Conservation (phyloP, 1,139 yeast species). For the Yamadazyma dendronema region DNA sequence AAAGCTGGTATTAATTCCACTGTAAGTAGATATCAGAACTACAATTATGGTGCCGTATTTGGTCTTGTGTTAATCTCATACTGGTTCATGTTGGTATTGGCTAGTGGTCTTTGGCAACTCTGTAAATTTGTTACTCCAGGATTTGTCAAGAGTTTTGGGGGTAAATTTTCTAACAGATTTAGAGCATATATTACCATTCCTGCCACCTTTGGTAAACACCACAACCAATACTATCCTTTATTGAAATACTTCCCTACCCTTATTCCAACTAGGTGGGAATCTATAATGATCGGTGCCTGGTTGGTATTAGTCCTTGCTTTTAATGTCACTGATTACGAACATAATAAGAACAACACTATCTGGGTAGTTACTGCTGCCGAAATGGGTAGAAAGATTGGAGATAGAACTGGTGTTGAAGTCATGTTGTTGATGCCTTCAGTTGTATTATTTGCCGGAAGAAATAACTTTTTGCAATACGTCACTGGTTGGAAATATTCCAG, state of each 20-base stretch:
- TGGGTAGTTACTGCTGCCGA: constrained; percentile 35
- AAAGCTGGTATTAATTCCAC: constrained; percentile 36
- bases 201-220: constrained; percentile 42
- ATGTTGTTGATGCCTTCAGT: constrained; percentile 50
- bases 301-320: constrained; percentile 48
- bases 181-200: constrained; percentile 49
- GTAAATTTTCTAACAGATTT: constrained; percentile 30
- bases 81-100: constrained; percentile 42
- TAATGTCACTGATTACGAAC: constrained; percentile 38
- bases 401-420: constrained; percentile 56
- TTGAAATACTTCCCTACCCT: constrained; percentile 31
- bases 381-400: constrained; percentile 55
- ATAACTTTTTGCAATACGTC: too few species aligned
- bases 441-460: constrained; percentile 62
- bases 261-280: constrained; percentile 66
- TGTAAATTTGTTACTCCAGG: constrained; percentile 34
- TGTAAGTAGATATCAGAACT: constrained; percentile 38
- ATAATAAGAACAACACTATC: constrained; percentile 32
- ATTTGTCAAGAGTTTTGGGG: constrained; percentile 29
- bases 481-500: constrained; percentile 68
- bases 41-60: constrained; percentile 45
- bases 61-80: constrained; percentile 47
- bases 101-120: constrained; percentile 43
- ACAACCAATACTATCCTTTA: constrained; percentile 34
- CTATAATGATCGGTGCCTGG: constrained; percentile 49